Percentiles rank a stretch among this genome's conserved stretches.
Evolutionary conservation across 2,329 filamentous ascomycete genomes (phyloP).

Genomic region (Aspergillus calidoustus): DNA sequence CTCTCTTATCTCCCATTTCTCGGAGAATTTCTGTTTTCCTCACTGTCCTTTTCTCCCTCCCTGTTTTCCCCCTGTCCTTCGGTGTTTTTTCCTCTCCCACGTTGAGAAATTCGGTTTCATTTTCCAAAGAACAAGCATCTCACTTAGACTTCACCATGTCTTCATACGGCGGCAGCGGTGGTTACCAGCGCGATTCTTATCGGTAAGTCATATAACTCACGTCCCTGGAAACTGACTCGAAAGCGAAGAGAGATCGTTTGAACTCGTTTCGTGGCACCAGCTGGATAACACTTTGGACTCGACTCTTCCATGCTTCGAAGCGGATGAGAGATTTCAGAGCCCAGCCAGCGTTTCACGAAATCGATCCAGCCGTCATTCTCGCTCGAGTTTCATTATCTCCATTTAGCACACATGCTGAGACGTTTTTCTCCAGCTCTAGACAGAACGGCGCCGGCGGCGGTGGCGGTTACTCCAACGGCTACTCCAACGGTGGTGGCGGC

Average conservation of each 20-base stretch:
- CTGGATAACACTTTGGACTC: neutral
- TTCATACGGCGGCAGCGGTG: constrained; percentile 65
- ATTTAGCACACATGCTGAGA: neutral
- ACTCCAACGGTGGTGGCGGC: constrained; percentile 44
- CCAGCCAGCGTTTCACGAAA: neutral
- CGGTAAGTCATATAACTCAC: constrained; percentile 38
- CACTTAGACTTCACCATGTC: constrained; percentile 61
- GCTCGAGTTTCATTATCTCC: neutral
- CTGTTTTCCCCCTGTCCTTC: constrained; percentile 22
- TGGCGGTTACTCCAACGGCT: constrained; percentile 56
- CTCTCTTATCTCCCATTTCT: constrained; percentile 23
- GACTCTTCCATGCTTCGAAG: neutral
- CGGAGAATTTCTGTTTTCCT: constrained; percentile 24
- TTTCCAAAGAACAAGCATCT: constrained; percentile 16
- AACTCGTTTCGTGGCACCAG: neutral
- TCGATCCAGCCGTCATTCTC: neutral
- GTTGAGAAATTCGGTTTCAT: constrained; percentile 11
- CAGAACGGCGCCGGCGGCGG: constrained; percentile 37
- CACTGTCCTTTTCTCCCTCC: constrained; percentile 24
- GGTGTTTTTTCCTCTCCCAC: constrained; percentile 13
- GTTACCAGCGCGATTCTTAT: constrained; percentile 60
- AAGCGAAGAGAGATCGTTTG: neutral
- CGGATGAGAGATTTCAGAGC: neutral
- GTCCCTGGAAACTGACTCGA: neutral
- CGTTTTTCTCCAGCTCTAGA: constrained; percentile 33